Evolutionary conservation across 352 stramenopile species (phyloP).

Genomic region (Phytophthora palmivora): DNA sequence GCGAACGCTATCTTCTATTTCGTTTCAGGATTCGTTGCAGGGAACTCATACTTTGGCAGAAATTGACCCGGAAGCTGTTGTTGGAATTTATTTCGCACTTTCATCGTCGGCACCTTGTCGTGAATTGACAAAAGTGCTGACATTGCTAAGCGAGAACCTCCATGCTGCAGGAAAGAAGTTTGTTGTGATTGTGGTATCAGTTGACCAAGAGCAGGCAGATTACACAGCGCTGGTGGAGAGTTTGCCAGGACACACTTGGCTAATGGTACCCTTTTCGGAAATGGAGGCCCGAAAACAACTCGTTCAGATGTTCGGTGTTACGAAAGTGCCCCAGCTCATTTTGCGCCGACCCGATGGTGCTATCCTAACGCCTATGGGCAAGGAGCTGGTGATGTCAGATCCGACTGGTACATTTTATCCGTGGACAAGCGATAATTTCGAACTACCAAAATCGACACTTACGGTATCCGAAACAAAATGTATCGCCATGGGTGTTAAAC

Average conservation of each 20-base stretch:
- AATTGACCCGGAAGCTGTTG: conserved; percentile 60
- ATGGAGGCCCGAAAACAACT: conserved; percentile 75
- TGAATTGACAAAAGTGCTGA: conserved; percentile 62
- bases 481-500: conserved; percentile 73
- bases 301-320: conserved; percentile 68
- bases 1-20: conserved; percentile 63
- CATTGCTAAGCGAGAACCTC: conserved; percentile 54
- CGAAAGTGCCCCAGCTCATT: conserved; percentile 66
- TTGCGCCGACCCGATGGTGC: conserved; percentile 57
- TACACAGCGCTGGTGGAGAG: conserved; percentile 59
- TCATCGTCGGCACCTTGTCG: conserved; percentile 54
- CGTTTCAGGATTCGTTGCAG: conserved; percentile 78
- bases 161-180: conserved; percentile 56
- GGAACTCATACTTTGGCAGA: conserved; percentile 64
- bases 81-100: conserved; percentile 82
- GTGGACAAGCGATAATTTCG: conserved; percentile 61
- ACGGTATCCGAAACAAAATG: conserved; percentile 67
- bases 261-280: conserved; percentile 80
- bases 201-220: conserved; percentile 71
- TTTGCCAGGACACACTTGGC: conserved; percentile 67
- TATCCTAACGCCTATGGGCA: conserved; percentile 76
- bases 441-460: conserved; percentile 57
- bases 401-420: conserved; percentile 68
- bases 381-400: conserved; percentile 71
- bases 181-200: conserved; percentile 77